Evolutionary conservation across 202 grass and related monocot species (phyloP).

Genomic region (Digitaria exilis): DNA sequence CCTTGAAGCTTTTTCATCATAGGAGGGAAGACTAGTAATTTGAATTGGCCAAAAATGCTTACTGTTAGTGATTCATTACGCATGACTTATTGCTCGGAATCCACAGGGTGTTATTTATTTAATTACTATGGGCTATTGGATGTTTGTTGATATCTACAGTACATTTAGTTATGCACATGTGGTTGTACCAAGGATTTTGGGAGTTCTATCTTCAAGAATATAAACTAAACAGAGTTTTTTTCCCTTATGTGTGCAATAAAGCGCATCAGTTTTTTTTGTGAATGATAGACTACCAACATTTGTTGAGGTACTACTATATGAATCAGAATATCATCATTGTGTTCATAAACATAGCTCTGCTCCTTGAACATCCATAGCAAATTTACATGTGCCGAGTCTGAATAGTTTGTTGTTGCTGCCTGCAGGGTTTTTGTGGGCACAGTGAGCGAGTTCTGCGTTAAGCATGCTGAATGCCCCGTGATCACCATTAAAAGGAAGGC

Average conservation of each 20-base stretch:
- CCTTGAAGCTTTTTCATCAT: no score
- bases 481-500: constrained; percentile 92
- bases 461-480: constrained; percentile 92
- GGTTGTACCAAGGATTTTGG: not conserved
- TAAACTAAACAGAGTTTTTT: constrained; percentile 3
- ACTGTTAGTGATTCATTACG: not conserved
- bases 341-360: not conserved
- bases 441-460: constrained; percentile 91
- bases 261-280: not conserved
- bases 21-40: not conserved
- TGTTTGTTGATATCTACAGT: not conserved
- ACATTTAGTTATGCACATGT: not conserved
- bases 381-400: constrained; percentile 1
- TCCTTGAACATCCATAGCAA: constrained; percentile 16
- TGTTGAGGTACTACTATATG: not conserved
- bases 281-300: not conserved
- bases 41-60: constrained; percentile 15
- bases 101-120: not conserved
- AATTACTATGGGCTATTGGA: not conserved
- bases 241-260: not conserved
- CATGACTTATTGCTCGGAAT: not conserved
- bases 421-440: constrained; percentile 92
- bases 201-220: not conserved
- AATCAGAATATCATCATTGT: not conserved
- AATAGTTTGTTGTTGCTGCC: not conserved